These are phyloP conservation scores for Bullera alba DNA, from an alignment of 768 basidiomycete genomes.

Conservation along the genomic window DNA sequence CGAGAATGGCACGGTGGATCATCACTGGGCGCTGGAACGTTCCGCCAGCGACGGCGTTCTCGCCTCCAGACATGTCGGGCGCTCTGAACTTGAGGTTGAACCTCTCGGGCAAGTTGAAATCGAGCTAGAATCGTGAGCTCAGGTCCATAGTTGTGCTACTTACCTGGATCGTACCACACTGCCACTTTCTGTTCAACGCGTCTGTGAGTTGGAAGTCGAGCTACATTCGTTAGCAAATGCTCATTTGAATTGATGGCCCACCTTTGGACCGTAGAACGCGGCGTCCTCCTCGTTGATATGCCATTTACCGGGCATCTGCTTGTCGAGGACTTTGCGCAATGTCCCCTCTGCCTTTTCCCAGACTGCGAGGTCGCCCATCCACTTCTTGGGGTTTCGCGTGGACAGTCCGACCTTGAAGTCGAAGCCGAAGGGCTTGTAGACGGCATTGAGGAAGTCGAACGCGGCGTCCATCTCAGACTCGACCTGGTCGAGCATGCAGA, in stretches of 20 bases:
- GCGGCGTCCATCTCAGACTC: slow-evolving; percentile 75
- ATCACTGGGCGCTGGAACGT: slow-evolving; percentile 70
- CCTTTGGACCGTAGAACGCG: slow-evolving; percentile 97
- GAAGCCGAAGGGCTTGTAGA: slow-evolving; percentile 92
- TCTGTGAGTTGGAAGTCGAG: slow-evolving; percentile 96
- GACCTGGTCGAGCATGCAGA: slow-evolving; percentile 90
- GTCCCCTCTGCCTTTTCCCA: slow-evolving; percentile 78
- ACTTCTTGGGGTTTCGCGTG: slow-evolving; percentile 85
- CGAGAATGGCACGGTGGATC: slow-evolving; percentile 94
- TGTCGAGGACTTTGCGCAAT: slow-evolving; percentile 60
- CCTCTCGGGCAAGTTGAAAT: slow-evolving; percentile 94
- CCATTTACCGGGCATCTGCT: slow-evolving; percentile 82
- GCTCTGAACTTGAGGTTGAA: slow-evolving; percentile 92
- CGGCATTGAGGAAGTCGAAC: slow-evolving; percentile 90
- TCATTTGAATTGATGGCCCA: slow-evolving; percentile 3
- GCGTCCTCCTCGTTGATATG: slow-evolving; percentile 90
- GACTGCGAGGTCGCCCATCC: slow-evolving; percentile 75
- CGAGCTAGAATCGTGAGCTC: slow-evolving; percentile 58
- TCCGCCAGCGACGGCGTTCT: slow-evolving; percentile 43
- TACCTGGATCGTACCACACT: slow-evolving; percentile 81
- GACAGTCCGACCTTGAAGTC: slow-evolving; percentile 89
- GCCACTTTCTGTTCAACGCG: slow-evolving; percentile 85
- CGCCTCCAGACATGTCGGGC: slow-evolving; percentile 49
- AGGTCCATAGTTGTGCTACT: slow-evolving; percentile 5
- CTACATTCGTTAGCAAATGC: slow-evolving; percentile 6